A percentile compares a stretch with the other conserved stretches of the same genome.
phyloP scores from a whole-genome alignment of 352 stramenopile species.

The Phytopythium chamaehyphon region DNA sequence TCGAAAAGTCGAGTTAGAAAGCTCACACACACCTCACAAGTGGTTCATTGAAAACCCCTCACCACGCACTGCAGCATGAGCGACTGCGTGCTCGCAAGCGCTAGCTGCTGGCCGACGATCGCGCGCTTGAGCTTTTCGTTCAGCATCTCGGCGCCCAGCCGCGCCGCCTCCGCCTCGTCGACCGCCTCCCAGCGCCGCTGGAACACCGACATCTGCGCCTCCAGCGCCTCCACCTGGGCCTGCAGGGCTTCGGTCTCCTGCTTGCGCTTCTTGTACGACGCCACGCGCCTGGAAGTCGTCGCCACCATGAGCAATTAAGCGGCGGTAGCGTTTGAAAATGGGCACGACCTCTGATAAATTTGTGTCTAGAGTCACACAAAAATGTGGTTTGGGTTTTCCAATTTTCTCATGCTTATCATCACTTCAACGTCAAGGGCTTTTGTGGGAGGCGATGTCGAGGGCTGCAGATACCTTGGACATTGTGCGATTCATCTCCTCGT shows the following conservation, averaged over 20 bases:
- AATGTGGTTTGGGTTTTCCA: too few relatives aligned
- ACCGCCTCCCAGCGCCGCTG: conserved; percentile 6
- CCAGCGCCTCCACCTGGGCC: conserved; percentile 17
- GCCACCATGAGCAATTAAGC: too few relatives aligned
- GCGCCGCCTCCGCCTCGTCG: conserved; percentile 7
- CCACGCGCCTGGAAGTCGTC: conserved; percentile 11
- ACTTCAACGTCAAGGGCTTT: too few relatives aligned
- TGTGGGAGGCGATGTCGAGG: too few relatives aligned
- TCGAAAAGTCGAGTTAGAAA: too few relatives aligned
- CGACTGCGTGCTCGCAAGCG: conserved; percentile 25
- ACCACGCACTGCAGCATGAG: conserved; percentile 25
- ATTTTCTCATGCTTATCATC: too few relatives aligned
- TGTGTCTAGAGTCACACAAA: too few relatives aligned
- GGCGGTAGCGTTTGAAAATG: too few relatives aligned
- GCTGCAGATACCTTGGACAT: too few relatives aligned
- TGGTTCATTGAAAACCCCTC: background rate
- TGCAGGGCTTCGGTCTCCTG: conserved; percentile 24
- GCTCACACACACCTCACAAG: too few relatives aligned
- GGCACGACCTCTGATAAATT: too few relatives aligned
- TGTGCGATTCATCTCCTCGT: too few relatives aligned
- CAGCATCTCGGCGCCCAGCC: conserved; percentile 11
- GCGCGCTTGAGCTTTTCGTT: conserved; percentile 22
- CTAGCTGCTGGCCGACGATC: conserved; percentile 29
- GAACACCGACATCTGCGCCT: conserved; percentile 15
- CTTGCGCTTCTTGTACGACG: conserved; percentile 22